phyloP scores from a whole-genome alignment of 2,329 filamentous ascomycete species.

The Cucurbitaria berberidis region DNA sequence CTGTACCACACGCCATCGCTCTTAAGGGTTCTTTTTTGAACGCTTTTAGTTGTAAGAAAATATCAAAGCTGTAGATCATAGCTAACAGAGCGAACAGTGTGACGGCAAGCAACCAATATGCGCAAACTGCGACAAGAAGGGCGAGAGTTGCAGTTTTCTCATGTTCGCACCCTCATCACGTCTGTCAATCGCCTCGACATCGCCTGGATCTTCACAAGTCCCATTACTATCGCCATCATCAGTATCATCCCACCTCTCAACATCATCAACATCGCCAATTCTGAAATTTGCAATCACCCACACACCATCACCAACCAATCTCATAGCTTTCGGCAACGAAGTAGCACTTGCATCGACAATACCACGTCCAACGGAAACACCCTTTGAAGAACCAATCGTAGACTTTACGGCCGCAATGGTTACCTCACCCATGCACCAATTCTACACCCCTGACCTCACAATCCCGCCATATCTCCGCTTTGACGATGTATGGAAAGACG shows the following conservation, averaged over 20 bases:
- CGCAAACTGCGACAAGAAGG: constrained; percentile 41
- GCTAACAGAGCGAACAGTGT: constrained; percentile 36
- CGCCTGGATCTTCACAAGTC: constrained; percentile 8
- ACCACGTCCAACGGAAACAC: constrained; percentile 16
- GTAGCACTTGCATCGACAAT: constrained; percentile 13
- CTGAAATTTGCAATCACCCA: constrained; percentile 2
- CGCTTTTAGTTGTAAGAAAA: not conserved
- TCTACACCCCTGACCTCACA: constrained; percentile 11
- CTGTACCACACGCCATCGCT: not conserved
- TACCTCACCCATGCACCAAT: not conserved
- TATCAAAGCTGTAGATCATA: not conserved
- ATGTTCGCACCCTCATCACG: constrained; percentile 40
- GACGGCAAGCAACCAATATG: constrained; percentile 42
- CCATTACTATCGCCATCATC: constrained; percentile 10
- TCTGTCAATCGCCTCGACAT: constrained; percentile 22
- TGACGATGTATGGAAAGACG: constrained; percentile 39
- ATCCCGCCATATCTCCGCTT: constrained; percentile 32
- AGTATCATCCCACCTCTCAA: not conserved
- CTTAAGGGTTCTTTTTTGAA: not conserved
- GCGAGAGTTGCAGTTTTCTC: constrained; percentile 42
- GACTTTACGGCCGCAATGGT: not conserved
- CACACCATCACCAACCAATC: constrained; percentile 4
- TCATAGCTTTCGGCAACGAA: constrained; percentile 8
- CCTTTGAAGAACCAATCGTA: constrained; percentile 2
- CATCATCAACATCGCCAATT: constrained; percentile 2